Evolutionary conservation across 805 yeast genomes (phyloP).

Genomic region (Sugiyamaella floridensis): DNA sequence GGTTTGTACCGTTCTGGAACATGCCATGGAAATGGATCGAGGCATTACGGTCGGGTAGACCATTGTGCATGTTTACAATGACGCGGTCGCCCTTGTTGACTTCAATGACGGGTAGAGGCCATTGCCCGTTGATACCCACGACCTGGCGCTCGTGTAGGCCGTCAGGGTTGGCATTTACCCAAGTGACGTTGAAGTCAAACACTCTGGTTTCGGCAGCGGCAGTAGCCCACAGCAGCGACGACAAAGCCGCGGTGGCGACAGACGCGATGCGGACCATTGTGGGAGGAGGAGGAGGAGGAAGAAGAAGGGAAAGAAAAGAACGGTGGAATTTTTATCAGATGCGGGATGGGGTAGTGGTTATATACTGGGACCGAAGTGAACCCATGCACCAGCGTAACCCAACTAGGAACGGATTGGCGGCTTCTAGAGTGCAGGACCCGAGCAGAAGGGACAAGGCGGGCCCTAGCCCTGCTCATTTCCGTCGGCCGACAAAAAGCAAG

Average conservation of each 20-base stretch:
- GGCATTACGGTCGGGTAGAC: slow-evolving; percentile 61
- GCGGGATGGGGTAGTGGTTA: not conserved
- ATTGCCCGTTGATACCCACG: slow-evolving; percentile 57
- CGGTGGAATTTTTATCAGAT: not conserved
- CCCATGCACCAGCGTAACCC: not conserved
- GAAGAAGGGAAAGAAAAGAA: not conserved
- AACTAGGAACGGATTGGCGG: no score
- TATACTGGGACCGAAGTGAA: not conserved
- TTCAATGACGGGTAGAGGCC: slow-evolving; percentile 84
- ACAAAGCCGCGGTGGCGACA: slow-evolving; percentile 4
- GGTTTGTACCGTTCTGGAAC: slow-evolving; percentile 66
- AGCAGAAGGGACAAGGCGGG: no score
- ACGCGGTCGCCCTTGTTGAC: slow-evolving; percentile 78
- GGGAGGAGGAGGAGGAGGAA: no score
- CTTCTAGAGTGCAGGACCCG: no score
- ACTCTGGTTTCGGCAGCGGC: slow-evolving; percentile 23
- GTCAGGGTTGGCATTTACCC: slow-evolving; percentile 48
- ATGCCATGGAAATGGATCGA: slow-evolving; percentile 91
- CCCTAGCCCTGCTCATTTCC: no score
- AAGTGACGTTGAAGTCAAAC: slow-evolving; percentile 35
- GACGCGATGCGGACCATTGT: not conserved
- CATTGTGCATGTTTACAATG: slow-evolving; percentile 65
- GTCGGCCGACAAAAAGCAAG: no score
- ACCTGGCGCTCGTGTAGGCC: slow-evolving; percentile 45
- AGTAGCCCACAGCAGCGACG: slow-evolving; percentile 11